A percentile compares a stretch with the other conserved stretches of the same genome.
phyloP scores from a whole-genome alignment of 805 yeast genomes.

The Yarrowia sp. region DNA sequence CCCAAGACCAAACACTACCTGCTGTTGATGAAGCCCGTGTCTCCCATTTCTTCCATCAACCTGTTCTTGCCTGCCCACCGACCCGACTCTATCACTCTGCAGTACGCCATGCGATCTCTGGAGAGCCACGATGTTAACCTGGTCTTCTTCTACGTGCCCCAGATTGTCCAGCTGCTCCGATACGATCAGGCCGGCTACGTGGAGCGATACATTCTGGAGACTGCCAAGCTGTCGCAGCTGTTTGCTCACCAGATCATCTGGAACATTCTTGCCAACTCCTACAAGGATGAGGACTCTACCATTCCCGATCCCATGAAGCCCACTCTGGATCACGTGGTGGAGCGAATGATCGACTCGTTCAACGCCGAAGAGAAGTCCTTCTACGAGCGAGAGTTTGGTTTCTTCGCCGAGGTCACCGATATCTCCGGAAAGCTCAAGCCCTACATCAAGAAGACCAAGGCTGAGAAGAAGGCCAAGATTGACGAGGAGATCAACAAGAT shows the following conservation, averaged over 20 bases:
- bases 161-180: slow-evolving; percentile 88
- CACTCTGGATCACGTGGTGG: slow-evolving; percentile 66
- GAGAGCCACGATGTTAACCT: slow-evolving; percentile 82
- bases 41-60: slow-evolving; percentile 83
- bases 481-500: slow-evolving; percentile 92
- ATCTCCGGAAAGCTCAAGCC: slow-evolving; percentile 96
- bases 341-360: slow-evolving; percentile 60
- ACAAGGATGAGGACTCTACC: slow-evolving; percentile 80
- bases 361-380: slow-evolving; percentile 57
- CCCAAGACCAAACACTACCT: slow-evolving; percentile 32
- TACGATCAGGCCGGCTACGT: slow-evolving; percentile 82
- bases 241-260: slow-evolving; percentile 98
- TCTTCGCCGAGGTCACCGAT: slow-evolving; percentile 85
- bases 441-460: slow-evolving; percentile 86
- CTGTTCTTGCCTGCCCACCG: slow-evolving; percentile 74
- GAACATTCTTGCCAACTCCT: slow-evolving; percentile 94
- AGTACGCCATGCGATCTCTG: slow-evolving; percentile 84
- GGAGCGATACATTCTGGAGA: slow-evolving; percentile 81
- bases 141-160: slow-evolving; percentile 96
- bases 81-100: slow-evolving; percentile 63
- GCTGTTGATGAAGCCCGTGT: slow-evolving; percentile 68
- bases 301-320: slow-evolving; percentile 83
- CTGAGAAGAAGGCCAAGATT: slow-evolving; percentile 92
- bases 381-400: slow-evolving; percentile 79
- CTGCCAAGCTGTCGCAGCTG: slow-evolving; percentile 83